A percentile compares a stretch with the other conserved stretches of the same genome.
Conservation (phyloP, 805 yeast species). For the Candida hungchunana region DNA sequence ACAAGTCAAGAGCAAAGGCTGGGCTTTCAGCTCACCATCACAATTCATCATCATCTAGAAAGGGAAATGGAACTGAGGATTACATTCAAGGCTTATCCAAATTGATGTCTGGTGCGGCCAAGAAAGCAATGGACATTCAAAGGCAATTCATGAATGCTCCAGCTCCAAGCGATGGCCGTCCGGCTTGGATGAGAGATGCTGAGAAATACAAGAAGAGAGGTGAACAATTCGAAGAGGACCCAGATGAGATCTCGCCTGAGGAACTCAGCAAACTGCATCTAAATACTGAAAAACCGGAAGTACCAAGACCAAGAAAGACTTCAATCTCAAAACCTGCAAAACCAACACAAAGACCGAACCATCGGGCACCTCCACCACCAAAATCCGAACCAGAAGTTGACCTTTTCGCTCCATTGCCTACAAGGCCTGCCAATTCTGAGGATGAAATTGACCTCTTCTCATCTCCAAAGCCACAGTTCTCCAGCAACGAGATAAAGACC, state of each 20-base stretch:
- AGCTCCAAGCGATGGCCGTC: conserved; percentile 35
- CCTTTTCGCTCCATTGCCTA: conserved; percentile 18
- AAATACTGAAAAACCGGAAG: conserved; percentile 8
- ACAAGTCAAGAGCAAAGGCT: conserved; percentile 31
- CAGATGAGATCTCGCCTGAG: conserved; percentile 38
- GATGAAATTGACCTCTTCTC: conserved; percentile 13
- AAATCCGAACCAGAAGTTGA: conserved; percentile 17
- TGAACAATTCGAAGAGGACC: conserved; percentile 39
- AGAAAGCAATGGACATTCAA: conserved; percentile 26
- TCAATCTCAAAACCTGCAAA: conserved; percentile 4
- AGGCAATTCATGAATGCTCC: conserved; percentile 28
- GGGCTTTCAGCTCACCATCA: conserved; percentile 15
- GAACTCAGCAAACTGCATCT: conserved; percentile 15
- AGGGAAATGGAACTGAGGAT: conserved; percentile 13
- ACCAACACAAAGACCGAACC: conserved; percentile 2
- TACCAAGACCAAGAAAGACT: conserved; percentile 11
- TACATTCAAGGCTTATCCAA: conserved; percentile 20
- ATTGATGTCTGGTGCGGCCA: conserved; percentile 20
- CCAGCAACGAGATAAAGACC: conserved; percentile 24
- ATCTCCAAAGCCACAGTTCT: conserved; percentile 2
- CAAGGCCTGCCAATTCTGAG: conserved; percentile 1
- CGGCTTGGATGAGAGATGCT: conserved; percentile 75
- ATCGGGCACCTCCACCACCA: conserved; percentile 1
- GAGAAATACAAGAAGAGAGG: conserved; percentile 37
- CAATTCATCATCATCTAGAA: background rate